Evolutionary conservation across 2,329 filamentous ascomycete species (phyloP), one percentile per base, ranked within the genome.

Genomic region (Calonectria honghensis): DNA sequence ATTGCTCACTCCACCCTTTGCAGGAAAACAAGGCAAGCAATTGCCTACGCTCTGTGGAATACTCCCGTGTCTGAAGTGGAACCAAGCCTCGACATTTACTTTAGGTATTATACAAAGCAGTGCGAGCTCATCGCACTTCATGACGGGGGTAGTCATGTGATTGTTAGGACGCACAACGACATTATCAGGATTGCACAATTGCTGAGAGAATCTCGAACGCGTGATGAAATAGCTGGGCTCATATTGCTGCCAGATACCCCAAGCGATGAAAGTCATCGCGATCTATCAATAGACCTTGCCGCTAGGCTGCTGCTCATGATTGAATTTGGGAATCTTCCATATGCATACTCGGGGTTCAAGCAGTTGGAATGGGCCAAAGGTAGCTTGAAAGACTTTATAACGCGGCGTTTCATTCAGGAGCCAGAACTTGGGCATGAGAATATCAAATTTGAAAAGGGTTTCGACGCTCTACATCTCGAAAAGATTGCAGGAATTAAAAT

Each of bases 401-500:
- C 20, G 6, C 48, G 27, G 5, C 27, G 48, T 10, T 50, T 50
- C 27, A 50, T 27, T n/a, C 20, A n/a, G n/a, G 24, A 27, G 11
- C n/a, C 48, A 24, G n/a, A 29, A 2, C 68, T 63, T 11, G 27
- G 37, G 2, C 11, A 37, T 4, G 54, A 63, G 3, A 63, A 63
- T 14, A 11, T 31, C 6, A 63, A 63, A 29, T 13, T 70, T 16
- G 54, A 27, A 20, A 63, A 70, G 6, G 6, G 51, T 41, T 70
- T 70, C 13, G 76, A 70, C 1, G 74, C 66, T 16, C 20, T 66
- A 1, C 70, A 77, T 18, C 18, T 77, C 35, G 63, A 20, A n/a
- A 67, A 59, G 11, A 83, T 88, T 13, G 85, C 81, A 0, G 86
- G 86, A 0, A 79, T 88, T 16, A 35, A 82, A 20, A 79, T 84